Evolutionary conservation across 371 early-diverging fungal genomes (phyloP).

Genomic region (Batkoa obscura): DNA sequence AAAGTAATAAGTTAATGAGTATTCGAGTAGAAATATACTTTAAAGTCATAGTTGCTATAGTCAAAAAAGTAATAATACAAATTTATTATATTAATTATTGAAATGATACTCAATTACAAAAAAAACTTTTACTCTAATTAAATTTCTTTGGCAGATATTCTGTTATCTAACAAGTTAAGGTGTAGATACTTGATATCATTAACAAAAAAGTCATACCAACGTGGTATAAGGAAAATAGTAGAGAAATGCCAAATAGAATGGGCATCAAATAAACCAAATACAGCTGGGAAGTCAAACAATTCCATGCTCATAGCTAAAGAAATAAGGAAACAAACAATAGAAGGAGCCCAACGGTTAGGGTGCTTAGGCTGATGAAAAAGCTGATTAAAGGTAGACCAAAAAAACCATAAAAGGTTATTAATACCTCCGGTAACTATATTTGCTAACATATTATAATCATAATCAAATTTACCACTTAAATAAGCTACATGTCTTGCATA

Average conservation of each 20-base stretch:
- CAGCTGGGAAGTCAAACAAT: conserved; percentile 83
- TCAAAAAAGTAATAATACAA: too few species aligned
- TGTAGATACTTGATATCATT: conserved; percentile 28
- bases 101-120: too few species aligned
- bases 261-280: conserved; percentile 62
- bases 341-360: conserved; percentile 44
- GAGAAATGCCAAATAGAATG: conserved; percentile 91
- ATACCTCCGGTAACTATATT: conserved; percentile 50
- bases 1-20: too few species aligned
- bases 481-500: conserved; percentile 27
- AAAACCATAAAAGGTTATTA: conserved; percentile 46
- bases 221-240: conserved; percentile 57
- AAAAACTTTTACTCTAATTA: too few species aligned
- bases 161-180: too few species aligned
- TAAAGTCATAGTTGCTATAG: too few species aligned
- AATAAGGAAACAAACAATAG: conserved; percentile 29
- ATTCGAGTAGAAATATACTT: too few species aligned
- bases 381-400: conserved; percentile 21
- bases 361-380: conserved; percentile 17
- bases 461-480: conserved; percentile 51
- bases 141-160: too few species aligned
- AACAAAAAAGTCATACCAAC: conserved; percentile 66
- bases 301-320: conserved; percentile 71
- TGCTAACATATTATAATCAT: conserved; percentile 82
- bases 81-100: too few species aligned